phyloP scores from a whole-genome alignment of 345 rosid genomes.

The Camelina neglecta region DNA sequence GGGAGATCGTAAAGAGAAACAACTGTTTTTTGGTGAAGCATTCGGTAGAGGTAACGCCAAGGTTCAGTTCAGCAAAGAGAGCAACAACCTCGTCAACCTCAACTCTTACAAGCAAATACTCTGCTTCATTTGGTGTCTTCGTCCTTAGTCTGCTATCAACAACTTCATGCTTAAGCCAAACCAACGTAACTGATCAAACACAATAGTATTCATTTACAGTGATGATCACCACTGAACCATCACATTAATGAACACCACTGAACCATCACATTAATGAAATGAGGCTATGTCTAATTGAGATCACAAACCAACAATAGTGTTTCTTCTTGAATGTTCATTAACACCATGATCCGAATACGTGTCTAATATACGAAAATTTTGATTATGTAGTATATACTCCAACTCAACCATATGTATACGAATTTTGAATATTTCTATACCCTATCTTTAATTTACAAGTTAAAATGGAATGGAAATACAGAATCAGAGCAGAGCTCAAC shows the following conservation, averaged over 20 bases:
- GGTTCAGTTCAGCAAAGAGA: too few species aligned
- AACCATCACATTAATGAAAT: neutral
- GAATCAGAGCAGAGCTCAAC: too few species aligned
- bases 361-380: neutral
- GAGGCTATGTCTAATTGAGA: too few species aligned
- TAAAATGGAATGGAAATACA: constrained; percentile 23
- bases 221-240: neutral
- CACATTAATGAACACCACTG: too few species aligned
- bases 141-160: too few species aligned
- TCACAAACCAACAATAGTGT: too few species aligned
- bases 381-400: constrained; percentile 17
- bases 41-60: too few species aligned
- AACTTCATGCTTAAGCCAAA: neutral
- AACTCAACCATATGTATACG: constrained; percentile 20
- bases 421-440: constrained; percentile 13
- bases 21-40: too few species aligned
- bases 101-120: too few species aligned
- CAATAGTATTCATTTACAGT: neutral
- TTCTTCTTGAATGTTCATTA: neutral
- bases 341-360: neutral
- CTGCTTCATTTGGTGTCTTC: too few species aligned
- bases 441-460: neutral
- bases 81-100: too few species aligned
- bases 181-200: neutral
- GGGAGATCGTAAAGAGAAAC: too few species aligned